Evolutionary conservation across 495 filamentous ascomycete genomes (phyloP).

Genomic region (Xylaria intraflava): DNA sequence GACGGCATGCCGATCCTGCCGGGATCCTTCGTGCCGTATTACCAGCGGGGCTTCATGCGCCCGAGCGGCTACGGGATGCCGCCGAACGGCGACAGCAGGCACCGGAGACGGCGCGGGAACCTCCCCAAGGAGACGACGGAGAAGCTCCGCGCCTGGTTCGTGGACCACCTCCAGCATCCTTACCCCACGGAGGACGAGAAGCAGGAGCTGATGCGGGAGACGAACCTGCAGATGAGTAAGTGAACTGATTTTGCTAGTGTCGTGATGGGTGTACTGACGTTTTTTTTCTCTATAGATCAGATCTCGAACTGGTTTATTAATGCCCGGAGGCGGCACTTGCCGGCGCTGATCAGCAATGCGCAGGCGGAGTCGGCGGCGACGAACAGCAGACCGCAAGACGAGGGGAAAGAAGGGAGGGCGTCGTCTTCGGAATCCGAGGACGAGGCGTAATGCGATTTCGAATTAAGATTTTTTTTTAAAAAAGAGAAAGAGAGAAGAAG

Average conservation of each 20-base stretch:
- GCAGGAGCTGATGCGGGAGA: conserved; percentile 67
- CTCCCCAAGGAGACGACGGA: conserved; percentile 81
- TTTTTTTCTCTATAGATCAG: conserved; percentile 39
- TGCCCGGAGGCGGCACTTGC: conserved; percentile 72
- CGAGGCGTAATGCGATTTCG: too few species aligned
- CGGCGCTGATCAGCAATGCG: conserved; percentile 52
- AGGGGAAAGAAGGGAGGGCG: conserved; percentile 14
- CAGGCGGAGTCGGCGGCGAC: conserved; percentile 35
- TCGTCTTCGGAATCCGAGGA: conserved; percentile 15
- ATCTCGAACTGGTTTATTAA: conserved; percentile 98
- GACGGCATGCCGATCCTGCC: conserved; percentile 33
- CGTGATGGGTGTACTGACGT: conserved; percentile 6
- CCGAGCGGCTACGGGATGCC: conserved; percentile 21
- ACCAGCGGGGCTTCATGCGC: conserved; percentile 23
- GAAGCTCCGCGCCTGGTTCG: conserved; percentile 74
- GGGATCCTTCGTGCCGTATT: conserved; percentile 21
- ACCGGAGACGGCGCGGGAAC: conserved; percentile 64
- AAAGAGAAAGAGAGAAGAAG: too few species aligned
- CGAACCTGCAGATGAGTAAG: conserved; percentile 75
- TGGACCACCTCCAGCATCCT: conserved; percentile 67
- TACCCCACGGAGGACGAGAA: conserved; percentile 92
- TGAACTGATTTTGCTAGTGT: conserved; percentile 23
- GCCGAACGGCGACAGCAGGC: conserved; percentile 43
- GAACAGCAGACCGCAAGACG: conserved; percentile 15
- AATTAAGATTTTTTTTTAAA: too few species aligned